A percentile compares a stretch with the other conserved stretches of the same genome.
These are phyloP conservation scores for Aeschynomene evenia DNA, from an alignment of 306 rosid genomes.

Conservation along the genomic window DNA sequence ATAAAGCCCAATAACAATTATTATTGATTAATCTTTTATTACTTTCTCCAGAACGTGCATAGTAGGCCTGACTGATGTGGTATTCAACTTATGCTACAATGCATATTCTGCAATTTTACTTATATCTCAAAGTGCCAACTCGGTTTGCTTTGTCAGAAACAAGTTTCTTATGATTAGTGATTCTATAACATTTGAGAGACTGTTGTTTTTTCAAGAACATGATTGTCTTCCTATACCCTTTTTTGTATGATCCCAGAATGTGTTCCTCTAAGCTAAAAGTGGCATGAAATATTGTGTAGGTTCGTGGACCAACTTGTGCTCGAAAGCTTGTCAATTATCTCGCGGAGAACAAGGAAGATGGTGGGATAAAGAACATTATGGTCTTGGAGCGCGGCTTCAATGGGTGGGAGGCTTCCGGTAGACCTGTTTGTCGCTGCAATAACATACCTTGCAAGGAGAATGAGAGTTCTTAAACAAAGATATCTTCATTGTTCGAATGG, in stretches of 20 bases:
- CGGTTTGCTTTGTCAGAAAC: constrained; percentile 5
- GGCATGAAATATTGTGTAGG: constrained; percentile 46
- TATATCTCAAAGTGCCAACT: background rate
- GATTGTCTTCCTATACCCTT: background rate
- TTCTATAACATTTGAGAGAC: background rate
- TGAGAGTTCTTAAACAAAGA: constrained; percentile 34
- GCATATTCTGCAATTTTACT: background rate
- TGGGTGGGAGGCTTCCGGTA: constrained; percentile 89
- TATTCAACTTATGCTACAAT: background rate
- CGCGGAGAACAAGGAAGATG: constrained; percentile 63
- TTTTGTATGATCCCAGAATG: background rate
- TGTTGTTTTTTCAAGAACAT: background rate
- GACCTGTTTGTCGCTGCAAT: constrained; percentile 86
- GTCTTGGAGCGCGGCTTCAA: constrained; percentile 93
- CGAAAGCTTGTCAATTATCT: constrained; percentile 67
- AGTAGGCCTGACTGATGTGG: background rate
- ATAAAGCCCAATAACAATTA: no score
- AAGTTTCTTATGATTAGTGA: constrained; percentile 20
- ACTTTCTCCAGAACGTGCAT: background rate
- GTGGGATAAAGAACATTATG: constrained; percentile 73
- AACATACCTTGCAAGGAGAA: constrained; percentile 61
- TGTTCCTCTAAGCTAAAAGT: constrained; percentile 10
- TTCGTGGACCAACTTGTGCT: constrained; percentile 92
- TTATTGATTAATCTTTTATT: no score
- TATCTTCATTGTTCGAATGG: constrained; percentile 4